Base-by-base conservation (phyloP, 805 yeast species). In the Cyberlindnera mississippiensis region DNA sequence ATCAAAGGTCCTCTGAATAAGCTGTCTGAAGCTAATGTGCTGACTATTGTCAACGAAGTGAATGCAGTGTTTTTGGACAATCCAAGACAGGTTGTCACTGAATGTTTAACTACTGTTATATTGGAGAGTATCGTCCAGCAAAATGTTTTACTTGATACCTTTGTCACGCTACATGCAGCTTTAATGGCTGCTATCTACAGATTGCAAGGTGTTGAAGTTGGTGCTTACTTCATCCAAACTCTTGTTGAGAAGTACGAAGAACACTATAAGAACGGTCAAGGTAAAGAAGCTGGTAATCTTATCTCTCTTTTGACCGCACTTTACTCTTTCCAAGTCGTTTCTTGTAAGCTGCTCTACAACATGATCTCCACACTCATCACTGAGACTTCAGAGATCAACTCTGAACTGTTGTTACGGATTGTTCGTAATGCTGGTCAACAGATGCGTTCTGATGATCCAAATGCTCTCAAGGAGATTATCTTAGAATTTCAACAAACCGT, bases 361-460 rank as follows among this genome's bases (percentile, higher is more conserved):
- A 60, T 93, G 28, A 78, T 93, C 45, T 64, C 68, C 15, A 30
- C 60, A 16, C 65, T 86, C 43, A 71, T 78, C 17, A 61, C 64
- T 6, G 73, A 78, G 2, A 72, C 85, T 14, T 72, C 76, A 41
- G 96, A 90, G 59, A 51, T 67, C 15, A 82, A 83, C 49, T 85
- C 96, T 3, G 98, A 90, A 52, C 62, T 87, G 14, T 67, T 93
- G 37, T 66, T 91, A 39, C 76, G 82, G 50, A 67, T 91, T 15
- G 69, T 93, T 16, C 75, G 84, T 37, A 78, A 78, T 28, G 77
- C 89, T 10, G 99, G 99, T 33, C 74, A 80, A 9, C 87, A 86
- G 56, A 76, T 93, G 63, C 78, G 99, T 57, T 67, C 85, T 4
- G 99, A 93, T 60, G 99, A 93, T 59, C 95, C 98, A 2, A 62